A percentile compares a stretch with the other conserved stretches of the same genome.
Conservation (phyloP, 2,329 filamentous ascomycete species). For the Colletotrichum caudatum region DNA sequence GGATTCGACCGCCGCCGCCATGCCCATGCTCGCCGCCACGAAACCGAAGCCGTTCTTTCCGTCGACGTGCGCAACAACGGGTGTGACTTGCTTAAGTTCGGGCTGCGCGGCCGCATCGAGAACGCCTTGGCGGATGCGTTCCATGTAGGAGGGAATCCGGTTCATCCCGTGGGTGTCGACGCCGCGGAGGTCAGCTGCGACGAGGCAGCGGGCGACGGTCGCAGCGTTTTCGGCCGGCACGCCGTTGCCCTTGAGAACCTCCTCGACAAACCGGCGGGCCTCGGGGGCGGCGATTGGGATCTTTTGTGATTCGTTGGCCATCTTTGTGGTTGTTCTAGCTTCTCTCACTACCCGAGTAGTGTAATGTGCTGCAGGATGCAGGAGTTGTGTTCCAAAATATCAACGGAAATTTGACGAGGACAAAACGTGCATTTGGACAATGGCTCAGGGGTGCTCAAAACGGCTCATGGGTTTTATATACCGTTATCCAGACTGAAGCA, state of each 20-base stretch:
- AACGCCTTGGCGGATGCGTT: conserved; percentile 76
- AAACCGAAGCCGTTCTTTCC: conserved; percentile 82
- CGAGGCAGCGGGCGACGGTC: conserved; percentile 75
- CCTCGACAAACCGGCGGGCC: conserved; percentile 61
- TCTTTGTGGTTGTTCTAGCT: not conserved
- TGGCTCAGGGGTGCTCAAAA: not conserved
- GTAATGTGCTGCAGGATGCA: too few relatives aligned
- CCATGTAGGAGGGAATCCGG: conserved; percentile 82
- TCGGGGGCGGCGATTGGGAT: conserved; percentile 55
- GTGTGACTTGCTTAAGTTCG: conserved; percentile 71
- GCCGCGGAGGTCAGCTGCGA: conserved; percentile 81
- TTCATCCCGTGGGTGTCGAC: conserved; percentile 84
- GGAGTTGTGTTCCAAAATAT: not conserved
- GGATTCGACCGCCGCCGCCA: conserved; percentile 75
- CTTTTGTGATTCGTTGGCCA: conserved; percentile 42
- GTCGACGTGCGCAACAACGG: conserved; percentile 76
- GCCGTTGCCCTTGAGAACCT: conserved; percentile 70
- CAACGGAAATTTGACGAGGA: not conserved
- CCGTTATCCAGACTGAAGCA: not conserved
- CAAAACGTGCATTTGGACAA: not conserved
- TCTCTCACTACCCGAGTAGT: not conserved
- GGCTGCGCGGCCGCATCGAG: conserved; percentile 72
- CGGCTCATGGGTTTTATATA: too few relatives aligned
- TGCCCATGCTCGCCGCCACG: conserved; percentile 74
- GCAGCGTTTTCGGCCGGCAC: conserved; percentile 69